Base-by-base conservation (phyloP, 192 early-diverging fungal genomes). In the Podila epicladia region DNA sequence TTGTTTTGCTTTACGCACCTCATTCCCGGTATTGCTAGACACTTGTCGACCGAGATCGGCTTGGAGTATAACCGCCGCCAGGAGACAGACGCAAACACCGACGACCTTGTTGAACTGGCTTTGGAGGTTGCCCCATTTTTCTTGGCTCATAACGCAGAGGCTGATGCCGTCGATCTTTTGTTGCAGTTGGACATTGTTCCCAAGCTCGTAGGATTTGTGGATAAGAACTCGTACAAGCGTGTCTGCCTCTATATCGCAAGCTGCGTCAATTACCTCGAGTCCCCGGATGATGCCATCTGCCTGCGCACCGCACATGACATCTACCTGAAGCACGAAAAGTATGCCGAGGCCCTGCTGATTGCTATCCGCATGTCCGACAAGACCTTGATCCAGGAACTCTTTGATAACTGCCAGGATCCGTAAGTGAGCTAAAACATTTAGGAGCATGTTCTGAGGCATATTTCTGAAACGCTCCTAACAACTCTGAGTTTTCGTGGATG, bases 141-240 rank as follows among this genome's bases (percentile, higher is more conserved):
- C 73, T 85, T 99, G 84, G 91, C 95, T 73, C 96, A 99, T 85
- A 98, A 98, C 69, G 97, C 96, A 8, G 98, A 99, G 82, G 96
- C 96, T 2, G 98, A 99, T 86, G 97, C 98, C 8, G 95, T 98
- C 71, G 98, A 99, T 86, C 86, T 99, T 69, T 86, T 99, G 64
- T 71, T 97, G 58, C 96, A 97, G 85, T 72, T 99, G 60, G 96
- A 97, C 74, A 87, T 87, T 33, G 88, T 98, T 65, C 93, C 95
- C 58, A 72, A 92, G 62, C 77, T 99, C 19, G 89, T 91, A 9
- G 74, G 88, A 49, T 97, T 93, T 82, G 95, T 98, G 28, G 95
- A 97, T 85, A 94, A 95, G 84, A 92, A 97, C 70, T 97, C 95
- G 9, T 98, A 93, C 84, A 88, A 90, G 71, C 93, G 98, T 32